These are phyloP conservation scores for Durusdinium trenchii DNA, from an alignment of 73 alveolate genomes.

Conservation along the genomic window DNA sequence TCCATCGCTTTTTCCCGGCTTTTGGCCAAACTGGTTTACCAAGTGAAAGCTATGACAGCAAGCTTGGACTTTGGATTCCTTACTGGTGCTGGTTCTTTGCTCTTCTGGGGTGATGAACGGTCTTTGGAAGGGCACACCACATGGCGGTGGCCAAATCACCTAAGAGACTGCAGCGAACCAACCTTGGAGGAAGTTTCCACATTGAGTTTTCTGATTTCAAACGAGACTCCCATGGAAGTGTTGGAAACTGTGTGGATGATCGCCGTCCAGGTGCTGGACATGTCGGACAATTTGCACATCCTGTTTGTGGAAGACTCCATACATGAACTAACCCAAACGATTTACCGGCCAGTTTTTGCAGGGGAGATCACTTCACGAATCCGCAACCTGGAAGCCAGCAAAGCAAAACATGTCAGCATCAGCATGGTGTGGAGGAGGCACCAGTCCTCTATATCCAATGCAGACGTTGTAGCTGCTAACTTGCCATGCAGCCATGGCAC, in stretches of 20 bases:
- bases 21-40: slow-evolving; percentile 86
- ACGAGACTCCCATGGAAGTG: slow-evolving; percentile 39
- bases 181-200: not conserved
- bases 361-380: slow-evolving; percentile 12
- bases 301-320: slow-evolving; percentile 60
- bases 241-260: slow-evolving; percentile 24
- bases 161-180: not conserved
- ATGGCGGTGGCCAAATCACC: slow-evolving; percentile 6
- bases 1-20: slow-evolving; percentile 62
- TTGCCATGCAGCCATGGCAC: not conserved
- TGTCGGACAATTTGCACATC: not conserved
- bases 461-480: not conserved
- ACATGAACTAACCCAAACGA: slow-evolving; percentile 65
- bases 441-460: slow-evolving; percentile 33
- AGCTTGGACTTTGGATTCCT: slow-evolving; percentile 50
- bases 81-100: slow-evolving; percentile 20
- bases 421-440: slow-evolving; percentile 82
- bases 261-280: not conserved
- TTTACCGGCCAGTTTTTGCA: slow-evolving; percentile 24
- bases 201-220: slow-evolving; percentile 46
- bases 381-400: not conserved
- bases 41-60: slow-evolving; percentile 57
- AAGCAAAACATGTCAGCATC: not conserved
- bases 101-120: slow-evolving; percentile 52
- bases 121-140: not conserved